A percentile compares a stretch with the other conserved stretches of the same genome.
Evolutionary conservation across 2,329 filamentous ascomycete species (phyloP).

Genomic region (Tolypocladium nubicola): DNA sequence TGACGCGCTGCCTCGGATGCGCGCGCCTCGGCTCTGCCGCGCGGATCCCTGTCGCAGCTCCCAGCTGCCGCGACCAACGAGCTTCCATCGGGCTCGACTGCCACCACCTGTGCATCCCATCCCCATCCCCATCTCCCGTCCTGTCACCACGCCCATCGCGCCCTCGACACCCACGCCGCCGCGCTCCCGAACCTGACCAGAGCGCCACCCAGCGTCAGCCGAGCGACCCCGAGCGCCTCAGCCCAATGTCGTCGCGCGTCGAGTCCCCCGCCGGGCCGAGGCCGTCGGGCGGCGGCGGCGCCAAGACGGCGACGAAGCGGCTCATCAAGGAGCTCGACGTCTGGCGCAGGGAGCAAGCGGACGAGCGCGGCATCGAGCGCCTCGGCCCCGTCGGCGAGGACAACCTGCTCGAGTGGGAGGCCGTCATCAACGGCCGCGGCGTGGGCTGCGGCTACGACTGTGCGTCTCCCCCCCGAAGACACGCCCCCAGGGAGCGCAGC

Average conservation of each 20-base stretch:
- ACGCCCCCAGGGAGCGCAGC: not conserved
- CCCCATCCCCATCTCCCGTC: not conserved
- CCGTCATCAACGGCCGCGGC: slow-evolving; percentile 48
- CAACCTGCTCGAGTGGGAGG: slow-evolving; percentile 48
- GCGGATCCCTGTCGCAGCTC: slow-evolving; percentile 11
- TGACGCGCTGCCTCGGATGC: slow-evolving; percentile 11
- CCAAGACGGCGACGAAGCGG: slow-evolving; percentile 41
- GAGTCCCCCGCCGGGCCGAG: slow-evolving; percentile 9
- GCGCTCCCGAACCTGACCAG: not conserved
- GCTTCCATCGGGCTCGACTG: not conserved
- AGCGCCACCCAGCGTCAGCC: not conserved
- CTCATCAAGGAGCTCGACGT: slow-evolving; percentile 47
- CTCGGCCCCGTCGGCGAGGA: slow-evolving; percentile 43
- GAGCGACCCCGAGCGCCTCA: not conserved
- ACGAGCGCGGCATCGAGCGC: slow-evolving; percentile 46
- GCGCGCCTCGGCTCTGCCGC: slow-evolving; percentile 15
- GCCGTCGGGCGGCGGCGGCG: slow-evolving; percentile 10
- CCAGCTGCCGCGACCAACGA: not conserved
- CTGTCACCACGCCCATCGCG: not conserved
- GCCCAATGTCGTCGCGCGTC: slow-evolving; percentile 6
- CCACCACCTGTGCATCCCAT: not conserved
- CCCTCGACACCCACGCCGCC: too few species aligned
- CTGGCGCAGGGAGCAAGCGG: slow-evolving; percentile 37
- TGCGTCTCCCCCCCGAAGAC: slow-evolving; percentile 16
- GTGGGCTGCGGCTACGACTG: slow-evolving; percentile 47